Evolutionary conservation across 208 protist species (phyloP), one percentile per base, ranked within the genome.

Genomic region (Trypanosoma vivax): DNA sequence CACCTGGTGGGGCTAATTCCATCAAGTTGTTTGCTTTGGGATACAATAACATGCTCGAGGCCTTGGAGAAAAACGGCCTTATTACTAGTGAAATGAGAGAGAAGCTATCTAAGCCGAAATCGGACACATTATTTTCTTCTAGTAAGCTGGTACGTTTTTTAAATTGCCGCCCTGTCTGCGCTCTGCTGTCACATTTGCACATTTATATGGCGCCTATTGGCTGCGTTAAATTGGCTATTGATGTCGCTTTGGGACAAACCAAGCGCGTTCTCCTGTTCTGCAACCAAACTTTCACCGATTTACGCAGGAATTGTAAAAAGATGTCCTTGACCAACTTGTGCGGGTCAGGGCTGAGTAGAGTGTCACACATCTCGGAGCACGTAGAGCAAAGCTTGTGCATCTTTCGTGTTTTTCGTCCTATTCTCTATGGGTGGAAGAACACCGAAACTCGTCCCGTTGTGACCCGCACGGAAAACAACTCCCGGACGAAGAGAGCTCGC

Each of bases 21-120:
- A 35, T 60, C 11, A 79, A 80, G 24, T 57, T 92, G 5, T 92
- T 92, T 56, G 65, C 64, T 50, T 70, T 88, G 48, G 85, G 85
- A 7, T 90, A 92, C 58, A 88, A 84, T 30, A 81, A 89, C 60
- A 82, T 76, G 70, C 77, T 89, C 55, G 75, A 86, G 50, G 77
- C 63, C 42, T 65, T 92, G 9, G 73, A 86, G 28, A 24, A 50
- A 11, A 56, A 70, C 30, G 65, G 50, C 1, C 49, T 65, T n/a
- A 53, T 87, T 5, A 51, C 40, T 35, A 16, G 40, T 29, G 21
- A 56, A 6, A 35, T 65, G 18, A 70, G 73, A 13, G 65, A 58
- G 27, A 19, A 35, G 23, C 43, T 84, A 9, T 52, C 84, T 28
- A 76, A 65, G 37, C 66, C 67, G 31, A 65, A 76, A 50, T 47